phyloP scores from a whole-genome alignment of 2,329 filamentous ascomycete species.

The Aspergillus transmontanensis region DNA sequence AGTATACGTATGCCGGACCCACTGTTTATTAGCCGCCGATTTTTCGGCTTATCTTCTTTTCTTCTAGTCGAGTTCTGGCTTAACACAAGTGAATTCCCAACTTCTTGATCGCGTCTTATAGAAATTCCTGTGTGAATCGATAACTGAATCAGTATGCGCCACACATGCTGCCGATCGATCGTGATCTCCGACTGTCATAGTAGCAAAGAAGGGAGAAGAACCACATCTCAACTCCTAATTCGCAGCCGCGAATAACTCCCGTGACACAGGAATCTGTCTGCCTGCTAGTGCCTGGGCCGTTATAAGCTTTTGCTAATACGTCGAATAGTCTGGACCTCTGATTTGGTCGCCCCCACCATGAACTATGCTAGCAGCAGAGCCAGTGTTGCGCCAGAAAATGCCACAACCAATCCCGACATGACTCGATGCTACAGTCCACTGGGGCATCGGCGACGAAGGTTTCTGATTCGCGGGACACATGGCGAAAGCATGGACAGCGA shows the following conservation, averaged over 20 bases:
- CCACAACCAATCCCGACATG: constrained; percentile 2
- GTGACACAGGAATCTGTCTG: neutral
- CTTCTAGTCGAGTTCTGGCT: neutral
- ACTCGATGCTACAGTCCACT: neutral
- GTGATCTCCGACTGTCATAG: neutral
- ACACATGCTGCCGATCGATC: neutral
- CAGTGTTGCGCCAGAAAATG: neutral
- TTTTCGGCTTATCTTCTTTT: neutral
- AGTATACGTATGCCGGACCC: constrained; percentile 4
- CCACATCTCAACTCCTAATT: neutral
- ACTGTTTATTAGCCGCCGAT: neutral
- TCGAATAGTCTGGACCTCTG: neutral
- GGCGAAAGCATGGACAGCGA: neutral
- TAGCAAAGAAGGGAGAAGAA: neutral
- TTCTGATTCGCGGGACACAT: neutral
- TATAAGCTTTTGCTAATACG: constrained; percentile 3
- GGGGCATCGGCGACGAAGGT: neutral
- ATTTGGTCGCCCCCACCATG: neutral
- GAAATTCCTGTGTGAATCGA: too few species aligned
- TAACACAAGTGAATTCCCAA: neutral
- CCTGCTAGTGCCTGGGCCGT: neutral
- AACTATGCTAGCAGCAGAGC: neutral
- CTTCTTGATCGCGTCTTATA: neutral
- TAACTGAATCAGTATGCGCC: neutral
- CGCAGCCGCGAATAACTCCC: neutral